Conservation (phyloP, 495 filamentous ascomycete species). For the Haplographium delicatum region DNA sequence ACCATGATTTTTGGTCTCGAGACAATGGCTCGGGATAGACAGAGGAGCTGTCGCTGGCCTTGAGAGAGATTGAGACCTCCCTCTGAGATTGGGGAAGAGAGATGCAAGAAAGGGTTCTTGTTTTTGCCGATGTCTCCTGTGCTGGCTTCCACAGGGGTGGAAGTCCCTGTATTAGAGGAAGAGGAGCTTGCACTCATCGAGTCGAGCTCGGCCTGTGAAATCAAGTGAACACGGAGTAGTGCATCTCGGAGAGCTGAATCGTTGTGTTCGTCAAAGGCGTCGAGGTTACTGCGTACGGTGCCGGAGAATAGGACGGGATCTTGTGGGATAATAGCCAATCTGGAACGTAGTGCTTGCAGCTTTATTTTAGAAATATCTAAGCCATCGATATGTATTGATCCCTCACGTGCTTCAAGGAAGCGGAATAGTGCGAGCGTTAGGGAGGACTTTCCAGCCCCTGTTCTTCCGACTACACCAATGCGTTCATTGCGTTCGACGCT, state of each 20-base stretch:
- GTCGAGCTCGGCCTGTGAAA: conserved; percentile 31
- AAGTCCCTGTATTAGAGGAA: conserved; percentile 18
- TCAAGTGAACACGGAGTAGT: conserved; percentile 69
- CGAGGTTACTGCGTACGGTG: conserved; percentile 75
- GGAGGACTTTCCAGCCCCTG: conserved; percentile 83
- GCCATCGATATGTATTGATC: conserved; percentile 69
- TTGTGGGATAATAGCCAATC: conserved; percentile 80
- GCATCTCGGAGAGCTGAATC: conserved; percentile 71
- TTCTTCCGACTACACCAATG: conserved; percentile 79
- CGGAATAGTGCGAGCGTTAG: conserved; percentile 79
- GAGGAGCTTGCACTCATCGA: conserved; percentile 15
- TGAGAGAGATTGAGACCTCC: conserved; percentile 79
- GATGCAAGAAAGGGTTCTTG: conserved; percentile 40
- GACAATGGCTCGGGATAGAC: conserved; percentile 82
- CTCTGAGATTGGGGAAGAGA: conserved; percentile 58
- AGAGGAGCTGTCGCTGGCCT: conserved; percentile 84
- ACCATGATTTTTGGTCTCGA: conserved; percentile 77
- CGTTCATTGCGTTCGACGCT: conserved; percentile 65
- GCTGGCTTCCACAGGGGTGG: conserved; percentile 4
- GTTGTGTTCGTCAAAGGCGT: conserved; percentile 68
- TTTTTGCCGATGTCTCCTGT: conserved; percentile 33
- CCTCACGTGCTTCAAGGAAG: conserved; percentile 68
- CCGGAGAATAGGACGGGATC: conserved; percentile 86
- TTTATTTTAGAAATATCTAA: conserved; percentile 71
- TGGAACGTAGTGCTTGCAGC: conserved; percentile 65